Evolutionary conservation across 805 yeast genomes (phyloP).

Genomic region (Yarrowia hollandica): DNA sequence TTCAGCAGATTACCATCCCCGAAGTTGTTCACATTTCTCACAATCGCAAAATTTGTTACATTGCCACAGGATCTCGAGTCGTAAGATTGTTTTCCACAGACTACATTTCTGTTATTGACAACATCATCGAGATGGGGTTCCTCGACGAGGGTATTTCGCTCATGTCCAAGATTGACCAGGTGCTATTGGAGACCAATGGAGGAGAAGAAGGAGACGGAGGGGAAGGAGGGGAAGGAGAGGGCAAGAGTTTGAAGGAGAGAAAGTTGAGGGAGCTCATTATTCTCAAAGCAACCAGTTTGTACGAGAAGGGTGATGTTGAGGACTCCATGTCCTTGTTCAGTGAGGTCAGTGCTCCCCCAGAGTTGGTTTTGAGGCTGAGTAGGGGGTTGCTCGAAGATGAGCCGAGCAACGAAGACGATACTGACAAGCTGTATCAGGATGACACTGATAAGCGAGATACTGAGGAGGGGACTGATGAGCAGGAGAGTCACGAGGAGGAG

Average conservation of each 20-base stretch:
- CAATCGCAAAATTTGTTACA: slow-evolving; percentile 39
- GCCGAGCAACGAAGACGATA: no score
- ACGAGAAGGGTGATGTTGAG: slow-evolving; percentile 39
- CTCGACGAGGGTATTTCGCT: slow-evolving; percentile 50
- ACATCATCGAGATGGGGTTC: slow-evolving; percentile 39
- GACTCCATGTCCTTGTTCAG: slow-evolving; percentile 50
- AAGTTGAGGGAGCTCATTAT: slow-evolving; percentile 50
- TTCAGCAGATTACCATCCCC: slow-evolving; percentile 42
- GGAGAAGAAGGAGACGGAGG: no score
- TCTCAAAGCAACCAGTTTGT: slow-evolving; percentile 43
- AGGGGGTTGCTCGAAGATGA: neutral
- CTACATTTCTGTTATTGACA: slow-evolving; percentile 42
- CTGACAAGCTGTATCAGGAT: no score
- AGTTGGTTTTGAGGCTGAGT: slow-evolving; percentile 49
- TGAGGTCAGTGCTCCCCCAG: slow-evolving; percentile 61
- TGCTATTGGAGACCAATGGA: slow-evolving; percentile 28
- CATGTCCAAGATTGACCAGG: slow-evolving; percentile 41
- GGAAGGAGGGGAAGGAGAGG: slow-evolving; percentile 5
- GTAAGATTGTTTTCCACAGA: slow-evolving; percentile 38
- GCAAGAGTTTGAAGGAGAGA: slow-evolving; percentile 38
- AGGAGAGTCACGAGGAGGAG: neutral
- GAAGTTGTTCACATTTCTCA: slow-evolving; percentile 33
- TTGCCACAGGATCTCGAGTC: slow-evolving; percentile 40
- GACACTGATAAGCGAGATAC: no score
- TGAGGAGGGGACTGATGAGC: neutral